Conservation (phyloP, 306 rosid species). For the Begonia masoniana region DNA sequence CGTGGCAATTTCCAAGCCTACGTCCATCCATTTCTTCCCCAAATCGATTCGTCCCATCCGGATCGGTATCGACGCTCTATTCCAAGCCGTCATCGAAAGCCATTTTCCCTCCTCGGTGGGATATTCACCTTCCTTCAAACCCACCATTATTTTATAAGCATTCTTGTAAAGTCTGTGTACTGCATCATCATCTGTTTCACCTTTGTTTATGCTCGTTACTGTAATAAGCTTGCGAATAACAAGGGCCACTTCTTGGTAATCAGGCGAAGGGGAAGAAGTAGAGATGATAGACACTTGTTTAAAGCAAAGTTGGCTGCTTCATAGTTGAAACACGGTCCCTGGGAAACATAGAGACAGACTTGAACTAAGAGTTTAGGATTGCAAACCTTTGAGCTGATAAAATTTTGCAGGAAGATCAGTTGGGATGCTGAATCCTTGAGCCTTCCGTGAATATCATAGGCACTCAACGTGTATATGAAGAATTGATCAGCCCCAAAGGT, state of each 20-base stretch:
- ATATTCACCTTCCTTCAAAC: slow-evolving; percentile 73
- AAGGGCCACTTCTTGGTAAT: slow-evolving; percentile 59
- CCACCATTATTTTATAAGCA: slow-evolving; percentile 77
- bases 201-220: slow-evolving; percentile 52
- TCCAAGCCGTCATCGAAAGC: slow-evolving; percentile 96
- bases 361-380: slow-evolving; percentile 62
- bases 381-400: slow-evolving; percentile 56
- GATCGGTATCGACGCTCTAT: slow-evolving; percentile 73
- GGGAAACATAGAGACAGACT: slow-evolving; percentile 64
- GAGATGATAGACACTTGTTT: slow-evolving; percentile 63
- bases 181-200: slow-evolving; percentile 68
- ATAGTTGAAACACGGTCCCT: slow-evolving; percentile 47
- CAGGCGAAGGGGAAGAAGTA: slow-evolving; percentile 62
- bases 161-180: slow-evolving; percentile 59
- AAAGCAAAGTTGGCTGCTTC: slow-evolving; percentile 72
- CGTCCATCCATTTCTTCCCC: slow-evolving; percentile 77
- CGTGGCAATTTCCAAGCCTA: slow-evolving; percentile 66
- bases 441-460: slow-evolving; percentile 72
- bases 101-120: slow-evolving; percentile 87
- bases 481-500: slow-evolving; percentile 43
- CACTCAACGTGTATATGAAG: slow-evolving; percentile 57
- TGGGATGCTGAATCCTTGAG: slow-evolving; percentile 53
- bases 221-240: slow-evolving; percentile 64
- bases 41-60: slow-evolving; percentile 61
- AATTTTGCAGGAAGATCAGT: slow-evolving; percentile 37